These are phyloP conservation scores for Tirmania nivea DNA, from an alignment of 495 filamentous ascomycete genomes.

Conservation along the genomic window DNA sequence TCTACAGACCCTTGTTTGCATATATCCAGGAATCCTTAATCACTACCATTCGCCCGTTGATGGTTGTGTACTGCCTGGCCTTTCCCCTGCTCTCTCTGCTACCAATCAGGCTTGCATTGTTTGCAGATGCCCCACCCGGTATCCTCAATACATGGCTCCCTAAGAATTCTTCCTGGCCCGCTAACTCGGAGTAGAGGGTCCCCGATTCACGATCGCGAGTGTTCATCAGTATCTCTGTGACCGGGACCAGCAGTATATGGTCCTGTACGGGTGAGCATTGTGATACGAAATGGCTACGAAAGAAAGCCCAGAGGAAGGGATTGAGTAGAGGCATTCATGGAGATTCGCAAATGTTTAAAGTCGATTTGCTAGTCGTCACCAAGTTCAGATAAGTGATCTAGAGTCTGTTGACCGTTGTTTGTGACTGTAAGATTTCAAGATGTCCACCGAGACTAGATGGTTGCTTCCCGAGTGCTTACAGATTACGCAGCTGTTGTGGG, in stretches of 20 bases:
- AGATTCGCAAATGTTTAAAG: background rate
- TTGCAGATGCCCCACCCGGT: constrained; percentile 38
- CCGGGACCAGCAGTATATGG: constrained; percentile 86
- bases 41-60: constrained; percentile 82
- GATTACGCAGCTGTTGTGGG: too few relatives aligned
- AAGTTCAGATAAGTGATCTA: too few relatives aligned
- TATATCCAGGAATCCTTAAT: constrained; percentile 87
- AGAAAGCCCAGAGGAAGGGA: constrained; percentile 94
- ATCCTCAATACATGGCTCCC: constrained; percentile 91
- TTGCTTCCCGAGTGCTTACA: too few relatives aligned
- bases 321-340: constrained; percentile 97
- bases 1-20: constrained; percentile 68
- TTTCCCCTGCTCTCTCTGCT: constrained; percentile 60
- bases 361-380: too few relatives aligned
- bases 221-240: constrained; percentile 70
- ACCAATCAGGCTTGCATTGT: constrained; percentile 55
- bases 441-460: too few relatives aligned
- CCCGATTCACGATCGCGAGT: constrained; percentile 77
- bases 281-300: constrained; percentile 75
- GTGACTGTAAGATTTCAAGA: too few relatives aligned
- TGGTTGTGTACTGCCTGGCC: constrained; percentile 74
- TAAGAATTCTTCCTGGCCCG: constrained; percentile 78
- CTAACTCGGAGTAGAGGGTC: constrained; percentile 53
- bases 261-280: constrained; percentile 86
- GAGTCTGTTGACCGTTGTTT: too few relatives aligned